Conservation (phyloP, 2,329 filamentous ascomycete species). For the Coniella vitis region DNA sequence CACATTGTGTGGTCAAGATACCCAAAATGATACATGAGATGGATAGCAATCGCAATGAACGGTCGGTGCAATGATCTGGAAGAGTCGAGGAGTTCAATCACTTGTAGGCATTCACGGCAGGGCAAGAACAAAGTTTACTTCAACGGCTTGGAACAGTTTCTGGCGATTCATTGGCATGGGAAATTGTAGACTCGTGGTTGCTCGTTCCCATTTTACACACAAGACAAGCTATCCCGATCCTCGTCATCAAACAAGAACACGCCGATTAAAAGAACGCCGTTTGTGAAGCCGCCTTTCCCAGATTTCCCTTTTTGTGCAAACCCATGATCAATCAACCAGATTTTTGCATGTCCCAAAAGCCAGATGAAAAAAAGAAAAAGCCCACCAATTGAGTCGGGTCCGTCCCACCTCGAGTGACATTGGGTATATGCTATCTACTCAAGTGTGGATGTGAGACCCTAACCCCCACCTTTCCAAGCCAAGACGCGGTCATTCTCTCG, state of each 20-base stretch:
- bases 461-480: too few species aligned
- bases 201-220: constrained; percentile 14
- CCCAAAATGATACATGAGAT: constrained; percentile 21
- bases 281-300: constrained; percentile 1
- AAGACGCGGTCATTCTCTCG: too few species aligned
- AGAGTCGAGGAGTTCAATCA: too few species aligned
- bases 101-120: neutral
- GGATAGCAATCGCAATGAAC: too few species aligned
- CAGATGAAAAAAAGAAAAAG: neutral
- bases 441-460: neutral
- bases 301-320: constrained; percentile 3
- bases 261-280: constrained; percentile 11
- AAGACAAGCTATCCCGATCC: constrained; percentile 12
- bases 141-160: neutral
- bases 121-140: neutral
- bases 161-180: constrained; percentile 13
- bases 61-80: too few species aligned
- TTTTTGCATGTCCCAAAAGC: constrained; percentile 2
- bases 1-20: constrained; percentile 30
- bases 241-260: constrained; percentile 6
- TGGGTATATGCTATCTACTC: constrained; percentile 8
- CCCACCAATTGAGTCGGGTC: neutral
- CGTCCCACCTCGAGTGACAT: neutral
- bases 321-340: constrained; percentile 14
- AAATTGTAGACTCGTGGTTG: constrained; percentile 10